Evolutionary conservation across 768 basidiomycete genomes (phyloP).

Genomic region (Tylopilus plumbeoviolaceoides): DNA sequence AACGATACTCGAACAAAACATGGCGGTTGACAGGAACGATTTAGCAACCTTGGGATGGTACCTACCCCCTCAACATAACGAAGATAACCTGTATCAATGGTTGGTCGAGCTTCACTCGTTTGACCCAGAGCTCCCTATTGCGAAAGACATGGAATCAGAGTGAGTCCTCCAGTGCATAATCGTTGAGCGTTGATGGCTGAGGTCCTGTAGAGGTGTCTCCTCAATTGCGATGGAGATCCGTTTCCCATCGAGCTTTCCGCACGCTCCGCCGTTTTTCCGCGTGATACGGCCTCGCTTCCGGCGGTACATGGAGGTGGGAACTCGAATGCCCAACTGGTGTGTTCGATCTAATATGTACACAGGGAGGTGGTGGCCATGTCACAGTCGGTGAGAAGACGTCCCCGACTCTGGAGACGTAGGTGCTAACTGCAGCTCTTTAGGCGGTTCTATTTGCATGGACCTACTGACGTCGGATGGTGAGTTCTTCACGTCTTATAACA

Average conservation of each 20-base stretch:
- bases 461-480: constrained; percentile 56
- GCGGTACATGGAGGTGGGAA: constrained; percentile 51
- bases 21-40: constrained; percentile 42
- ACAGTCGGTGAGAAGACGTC: constrained; percentile 44
- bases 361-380: constrained; percentile 67
- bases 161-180: constrained; percentile 23
- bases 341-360: constrained; percentile 5
- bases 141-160: constrained; percentile 53
- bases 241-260: constrained; percentile 63
- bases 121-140: constrained; percentile 55
- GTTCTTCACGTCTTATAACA: background rate
- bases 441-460: constrained; percentile 76
- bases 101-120: constrained; percentile 72
- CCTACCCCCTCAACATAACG: constrained; percentile 60
- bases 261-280: constrained; percentile 72
- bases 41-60: constrained; percentile 56
- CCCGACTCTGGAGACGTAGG: background rate
- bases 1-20: constrained; percentile 59
- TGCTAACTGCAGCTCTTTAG: constrained; percentile 26
- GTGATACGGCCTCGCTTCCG: constrained; percentile 70
- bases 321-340: background rate
- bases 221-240: constrained; percentile 72
- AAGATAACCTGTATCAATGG: constrained; percentile 70
- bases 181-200: background rate
- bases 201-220: constrained; percentile 42